Base-by-base conservation (phyloP, 139 green algal genomes). In the Chlamydomonas applanata region DNA sequence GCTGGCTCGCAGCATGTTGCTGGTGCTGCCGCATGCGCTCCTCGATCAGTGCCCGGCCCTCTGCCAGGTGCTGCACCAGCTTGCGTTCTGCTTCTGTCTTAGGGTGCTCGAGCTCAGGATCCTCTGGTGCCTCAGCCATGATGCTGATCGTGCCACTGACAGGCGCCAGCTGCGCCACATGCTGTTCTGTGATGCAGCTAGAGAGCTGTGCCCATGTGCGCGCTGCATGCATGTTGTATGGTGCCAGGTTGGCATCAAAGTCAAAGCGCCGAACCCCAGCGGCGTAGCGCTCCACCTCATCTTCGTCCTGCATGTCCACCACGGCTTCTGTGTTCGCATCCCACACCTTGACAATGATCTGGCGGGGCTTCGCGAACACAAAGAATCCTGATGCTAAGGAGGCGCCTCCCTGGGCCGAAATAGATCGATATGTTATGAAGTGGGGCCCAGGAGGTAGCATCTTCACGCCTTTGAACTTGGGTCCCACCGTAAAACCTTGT, bases 371-470 rank as follows among this genome's bases (percentile, higher is more conserved):
- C 22, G 19, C 30, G 25, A 67, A 19, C 27, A 86, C 16, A 64
- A 93, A 92, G 72, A 89, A 89, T 29, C 76, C 76, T 35, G 84
- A 86, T 30, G 76, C 76, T 4, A 86, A 87, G 0, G 81, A 82
- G 49, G 88, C 77, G 35, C 70, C 84, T 19, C 71, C 76, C 20
- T 44, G 36, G 24, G 53, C 36, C 4, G 29, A 62, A 22, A 71
- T 62, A 16, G 88, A 83, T 40, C 80, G 84, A 82, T 90, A 93
- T 22, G 83, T 90, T 0, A 97, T 56, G n/a, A 97, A 88, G 71
- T 97, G 93, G 0, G 80, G 29, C 0, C 93, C 93, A 1, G 93
- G 92, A 0, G 93, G 92, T 11, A 98, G 19, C 93, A 98, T 97
- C 77, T 98, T 98, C 5, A 98, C 71, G 34, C 93, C 93, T 27